These are phyloP conservation scores for Maudiozyma serrabonitensis DNA, from an alignment of 805 yeast species.

Conservation along the genomic window DNA sequence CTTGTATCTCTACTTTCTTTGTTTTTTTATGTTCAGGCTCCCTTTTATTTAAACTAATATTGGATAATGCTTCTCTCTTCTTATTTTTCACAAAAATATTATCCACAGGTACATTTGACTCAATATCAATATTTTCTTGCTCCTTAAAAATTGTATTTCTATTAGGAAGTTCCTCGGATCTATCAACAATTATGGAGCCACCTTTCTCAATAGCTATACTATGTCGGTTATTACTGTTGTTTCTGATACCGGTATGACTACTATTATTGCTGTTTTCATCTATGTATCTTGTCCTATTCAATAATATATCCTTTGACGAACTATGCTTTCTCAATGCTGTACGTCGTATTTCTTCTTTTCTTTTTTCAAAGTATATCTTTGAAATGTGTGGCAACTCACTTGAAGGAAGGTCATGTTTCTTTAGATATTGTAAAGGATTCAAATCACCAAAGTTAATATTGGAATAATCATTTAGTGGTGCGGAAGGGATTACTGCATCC, in stretches of 20 bases:
- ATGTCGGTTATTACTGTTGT: not conserved
- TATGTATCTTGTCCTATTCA: not conserved
- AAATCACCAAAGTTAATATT: constrained; percentile 30
- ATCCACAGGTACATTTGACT: not conserved
- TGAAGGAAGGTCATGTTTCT: constrained; percentile 30
- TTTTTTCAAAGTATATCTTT: constrained; percentile 30
- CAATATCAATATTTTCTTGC: not conserved
- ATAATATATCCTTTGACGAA: constrained; percentile 2
- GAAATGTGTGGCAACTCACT: constrained; percentile 31
- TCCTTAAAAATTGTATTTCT: not conserved
- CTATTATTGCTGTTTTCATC: not conserved
- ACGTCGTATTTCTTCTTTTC: constrained; percentile 27
- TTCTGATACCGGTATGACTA: not conserved
- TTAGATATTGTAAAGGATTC: constrained; percentile 34
- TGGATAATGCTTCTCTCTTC: constrained; percentile 24
- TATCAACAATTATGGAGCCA: no score
- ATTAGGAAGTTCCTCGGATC: not conserved
- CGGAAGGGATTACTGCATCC: not conserved
- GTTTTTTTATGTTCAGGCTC: constrained; percentile 6
- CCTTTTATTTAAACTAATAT: constrained; percentile 17
- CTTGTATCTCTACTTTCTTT: constrained; percentile 13
- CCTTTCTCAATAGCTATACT: not conserved
- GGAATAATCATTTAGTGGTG: constrained; percentile 7
- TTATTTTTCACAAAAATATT: not conserved
- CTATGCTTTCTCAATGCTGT: constrained; percentile 21